Base-by-base conservation (phyloP, 2,329 filamentous ascomycete genomes). In the Ceratocystis variospora region DNA sequence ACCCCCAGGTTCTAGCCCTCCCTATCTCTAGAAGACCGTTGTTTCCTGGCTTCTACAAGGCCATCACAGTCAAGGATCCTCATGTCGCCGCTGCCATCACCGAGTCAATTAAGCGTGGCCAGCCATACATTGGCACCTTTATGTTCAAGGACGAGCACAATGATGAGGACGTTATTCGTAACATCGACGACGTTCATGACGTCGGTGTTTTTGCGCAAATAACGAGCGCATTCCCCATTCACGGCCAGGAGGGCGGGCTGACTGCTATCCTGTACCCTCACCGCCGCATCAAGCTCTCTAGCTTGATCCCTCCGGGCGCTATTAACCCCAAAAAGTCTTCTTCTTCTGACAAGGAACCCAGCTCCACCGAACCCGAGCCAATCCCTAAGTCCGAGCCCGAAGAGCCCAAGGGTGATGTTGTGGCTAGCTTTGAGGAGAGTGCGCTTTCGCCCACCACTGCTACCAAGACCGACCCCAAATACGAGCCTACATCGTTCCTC, bases 41-140 rank as follows among this genome's bases (percentile, higher is more conserved):
- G 12, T 99, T 97, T 76, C 94, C 94, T 0, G 94, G 94, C 1
- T 99, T 97, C 77, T 99, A 99, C 79, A 99, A 99, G 77, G 93
- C 94, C 8, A 94, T 99, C 71, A 99, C 93, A 2, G 96, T 99
- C 71, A 87, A 90, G 73, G 91, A 99, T 73, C 89, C 89, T 19
- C 89, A 94, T 71, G 94, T 99, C 45, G 88, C 92, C 15, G 86
- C 87, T 48, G 94, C 94, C 25, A 96, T 99, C 70, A 88, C 92
- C 67, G 95, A 99, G 74, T 94, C 96, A 82, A 90, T 97, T 74
- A 96, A 96, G 80, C 83, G 93, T 64, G 94, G 94, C 0, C 95
- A 99, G 75, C 95, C 93, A 28, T 99, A 99, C 72, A 90, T 99
- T 50, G 94, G 94, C 69, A 93, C 92, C 2, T 99, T 99, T 77